Percentiles rank a stretch among this genome's conserved stretches.
These are phyloP conservation scores for Ilex asprella DNA, from an alignment of 257 asterid genomes.

Conservation along the genomic window DNA sequence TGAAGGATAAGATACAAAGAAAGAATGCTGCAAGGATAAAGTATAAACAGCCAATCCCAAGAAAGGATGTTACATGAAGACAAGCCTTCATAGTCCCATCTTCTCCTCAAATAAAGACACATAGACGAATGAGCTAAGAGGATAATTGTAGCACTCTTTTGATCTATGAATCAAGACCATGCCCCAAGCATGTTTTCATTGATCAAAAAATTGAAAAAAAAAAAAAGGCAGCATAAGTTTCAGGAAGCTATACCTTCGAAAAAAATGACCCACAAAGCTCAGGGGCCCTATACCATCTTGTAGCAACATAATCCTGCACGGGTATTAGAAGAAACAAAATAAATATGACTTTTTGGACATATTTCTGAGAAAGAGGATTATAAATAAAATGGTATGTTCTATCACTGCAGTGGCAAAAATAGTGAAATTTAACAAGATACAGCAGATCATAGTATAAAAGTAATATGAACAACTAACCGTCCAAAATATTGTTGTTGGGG, in stretches of 20 bases:
- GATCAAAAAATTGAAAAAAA: not conserved
- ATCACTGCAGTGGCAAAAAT: not conserved
- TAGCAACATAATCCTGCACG: conserved; percentile 93
- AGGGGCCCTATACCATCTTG: conserved; percentile 99
- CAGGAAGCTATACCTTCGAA: conserved; percentile 57
- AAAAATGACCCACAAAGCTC: conserved; percentile 95
- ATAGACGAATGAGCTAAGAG: too few species aligned
- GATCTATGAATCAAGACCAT: too few species aligned
- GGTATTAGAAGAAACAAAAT: conserved; percentile 11
- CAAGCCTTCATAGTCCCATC: too few species aligned
- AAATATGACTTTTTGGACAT: conserved; percentile 6
- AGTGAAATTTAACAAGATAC: too few species aligned
- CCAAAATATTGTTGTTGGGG: conserved; percentile 87
- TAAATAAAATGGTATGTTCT: not conserved
- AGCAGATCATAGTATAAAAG: not conserved
- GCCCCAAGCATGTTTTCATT: too few species aligned
- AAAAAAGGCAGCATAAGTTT: conserved; percentile 9
- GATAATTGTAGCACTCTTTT: too few species aligned
- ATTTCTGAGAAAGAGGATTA: conserved; percentile 6
- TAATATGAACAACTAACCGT: conserved; percentile 42
- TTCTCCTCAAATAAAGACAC: too few species aligned
- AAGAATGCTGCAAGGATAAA: too few species aligned
- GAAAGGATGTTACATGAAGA: too few species aligned
- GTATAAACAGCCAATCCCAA: too few species aligned
- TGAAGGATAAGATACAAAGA: too few species aligned